Conservation (phyloP, 305 asterid genomes). For the Rubia tinctorum region DNA sequence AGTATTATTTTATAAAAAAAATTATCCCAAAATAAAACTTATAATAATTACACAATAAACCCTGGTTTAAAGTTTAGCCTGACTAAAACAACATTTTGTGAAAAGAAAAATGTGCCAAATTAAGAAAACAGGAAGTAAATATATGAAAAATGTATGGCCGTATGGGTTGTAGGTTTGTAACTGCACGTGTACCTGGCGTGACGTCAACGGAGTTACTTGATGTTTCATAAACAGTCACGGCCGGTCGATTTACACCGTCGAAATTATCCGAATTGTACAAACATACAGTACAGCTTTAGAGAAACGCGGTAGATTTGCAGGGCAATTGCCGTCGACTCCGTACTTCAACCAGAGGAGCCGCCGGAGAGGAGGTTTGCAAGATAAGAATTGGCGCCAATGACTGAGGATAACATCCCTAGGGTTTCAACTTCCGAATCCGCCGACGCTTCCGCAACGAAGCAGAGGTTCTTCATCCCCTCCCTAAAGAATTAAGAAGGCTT, state of each 20-base stretch:
- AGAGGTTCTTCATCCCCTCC: conserved; percentile 47
- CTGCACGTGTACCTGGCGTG: too few species aligned
- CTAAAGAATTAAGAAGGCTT: neutral
- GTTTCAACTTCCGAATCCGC: conserved; percentile 32
- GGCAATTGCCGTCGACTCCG: conserved; percentile 1
- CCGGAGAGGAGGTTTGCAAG: neutral
- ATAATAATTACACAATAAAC: too few species aligned
- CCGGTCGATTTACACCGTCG: too few species aligned
- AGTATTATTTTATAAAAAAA: too few species aligned
- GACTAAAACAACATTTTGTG: too few species aligned
- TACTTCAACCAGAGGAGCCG: neutral
- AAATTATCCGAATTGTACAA: neutral
- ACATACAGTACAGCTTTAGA: neutral
- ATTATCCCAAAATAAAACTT: too few species aligned
- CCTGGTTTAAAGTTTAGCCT: too few species aligned
- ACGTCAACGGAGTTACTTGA: too few species aligned
- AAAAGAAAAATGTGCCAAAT: too few species aligned
- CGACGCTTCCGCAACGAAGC: conserved; percentile 61
- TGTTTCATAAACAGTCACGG: neutral
- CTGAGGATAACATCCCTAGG: conserved; percentile 34
- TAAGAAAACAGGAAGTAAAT: too few species aligned
- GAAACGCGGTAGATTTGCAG: neutral
- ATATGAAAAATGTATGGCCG: too few species aligned
- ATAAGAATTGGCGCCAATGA: conserved; percentile 20
- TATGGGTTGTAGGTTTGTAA: too few species aligned